Evolutionary conservation across 345 rosid genomes (phyloP).

Genomic region (Citropsis articulata): DNA sequence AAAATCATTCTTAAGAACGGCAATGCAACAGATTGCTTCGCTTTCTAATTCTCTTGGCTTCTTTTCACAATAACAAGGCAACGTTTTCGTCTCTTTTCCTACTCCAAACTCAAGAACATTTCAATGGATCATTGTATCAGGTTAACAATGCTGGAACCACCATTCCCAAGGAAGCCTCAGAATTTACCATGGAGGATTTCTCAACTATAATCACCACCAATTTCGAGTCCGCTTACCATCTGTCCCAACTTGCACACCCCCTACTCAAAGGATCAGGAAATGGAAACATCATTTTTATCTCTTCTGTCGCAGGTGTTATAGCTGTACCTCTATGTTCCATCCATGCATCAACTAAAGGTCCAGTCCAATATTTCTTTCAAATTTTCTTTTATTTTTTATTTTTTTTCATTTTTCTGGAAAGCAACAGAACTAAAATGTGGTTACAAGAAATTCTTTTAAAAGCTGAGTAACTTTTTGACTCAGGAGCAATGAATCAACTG

Average conservation of each 20-base stretch:
- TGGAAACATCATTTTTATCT: constrained; percentile 42
- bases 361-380: background rate
- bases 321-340: constrained; percentile 23
- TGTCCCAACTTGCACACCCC: constrained; percentile 45
- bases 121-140: constrained; percentile 11
- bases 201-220: constrained; percentile 31
- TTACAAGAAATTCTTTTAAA: background rate
- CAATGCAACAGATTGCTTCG: too few relatives aligned
- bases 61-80: too few relatives aligned
- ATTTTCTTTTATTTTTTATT: too few relatives aligned
- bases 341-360: constrained; percentile 49
- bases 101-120: background rate
- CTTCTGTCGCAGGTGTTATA: constrained; percentile 40
- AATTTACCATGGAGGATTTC: constrained; percentile 30
- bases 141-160: constrained; percentile 47
- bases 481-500: constrained; percentile 47
- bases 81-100: background rate
- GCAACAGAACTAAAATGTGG: background rate
- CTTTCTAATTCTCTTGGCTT: too few relatives aligned
- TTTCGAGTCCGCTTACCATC: constrained; percentile 48
- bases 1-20: background rate
- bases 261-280: constrained; percentile 45
- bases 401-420: background rate
- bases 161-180: constrained; percentile 31
- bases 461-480: too few relatives aligned